These are phyloP conservation scores for Hansenula anomala DNA, from an alignment of 1,139 yeast species.

Conservation along the genomic window DNA sequence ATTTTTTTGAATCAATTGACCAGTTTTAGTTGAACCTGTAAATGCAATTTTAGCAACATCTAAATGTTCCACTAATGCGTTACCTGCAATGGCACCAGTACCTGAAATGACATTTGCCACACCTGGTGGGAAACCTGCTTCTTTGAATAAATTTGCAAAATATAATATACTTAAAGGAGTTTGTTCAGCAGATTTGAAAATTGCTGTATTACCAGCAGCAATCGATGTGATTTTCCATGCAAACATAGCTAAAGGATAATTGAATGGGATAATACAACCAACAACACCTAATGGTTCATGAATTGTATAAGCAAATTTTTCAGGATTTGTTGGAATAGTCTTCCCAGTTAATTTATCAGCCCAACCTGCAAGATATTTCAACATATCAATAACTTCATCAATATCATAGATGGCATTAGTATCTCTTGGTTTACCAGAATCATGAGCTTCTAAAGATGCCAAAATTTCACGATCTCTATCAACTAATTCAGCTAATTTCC, in stretches of 20 bases:
- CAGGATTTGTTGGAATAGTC: slow-evolving; percentile 58
- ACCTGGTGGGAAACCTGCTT: slow-evolving; percentile 73
- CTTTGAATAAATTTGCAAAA: slow-evolving; percentile 47
- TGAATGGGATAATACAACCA: slow-evolving; percentile 71
- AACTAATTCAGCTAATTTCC: slow-evolving; percentile 47
- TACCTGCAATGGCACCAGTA: slow-evolving; percentile 50
- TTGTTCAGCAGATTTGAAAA: slow-evolving; percentile 63
- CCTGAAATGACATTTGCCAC: slow-evolving; percentile 61
- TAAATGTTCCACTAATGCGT: slow-evolving; percentile 51
- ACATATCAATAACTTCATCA: slow-evolving; percentile 51
- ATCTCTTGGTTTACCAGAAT: slow-evolving; percentile 58
- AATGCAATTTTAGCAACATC: slow-evolving; percentile 63
- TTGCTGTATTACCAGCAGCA: slow-evolving; percentile 64
- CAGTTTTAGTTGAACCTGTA: slow-evolving; percentile 60
- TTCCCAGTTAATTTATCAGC: slow-evolving; percentile 79
- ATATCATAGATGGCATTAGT: slow-evolving; percentile 57
- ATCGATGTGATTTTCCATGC: slow-evolving; percentile 71
- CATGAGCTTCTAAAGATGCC: slow-evolving; percentile 57
- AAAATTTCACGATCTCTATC: slow-evolving; percentile 44
- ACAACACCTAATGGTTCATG: slow-evolving; percentile 83
- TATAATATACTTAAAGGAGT: slow-evolving; percentile 60
- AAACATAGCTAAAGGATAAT: slow-evolving; percentile 64
- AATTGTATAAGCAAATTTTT: slow-evolving; percentile 69
- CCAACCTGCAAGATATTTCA: slow-evolving; percentile 79
- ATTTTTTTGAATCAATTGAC: slow-evolving; percentile 50